These are phyloP conservation scores for Xanthoconium separans DNA, from an alignment of 1,284 basidiomycete genomes.

Conservation along the genomic window DNA sequence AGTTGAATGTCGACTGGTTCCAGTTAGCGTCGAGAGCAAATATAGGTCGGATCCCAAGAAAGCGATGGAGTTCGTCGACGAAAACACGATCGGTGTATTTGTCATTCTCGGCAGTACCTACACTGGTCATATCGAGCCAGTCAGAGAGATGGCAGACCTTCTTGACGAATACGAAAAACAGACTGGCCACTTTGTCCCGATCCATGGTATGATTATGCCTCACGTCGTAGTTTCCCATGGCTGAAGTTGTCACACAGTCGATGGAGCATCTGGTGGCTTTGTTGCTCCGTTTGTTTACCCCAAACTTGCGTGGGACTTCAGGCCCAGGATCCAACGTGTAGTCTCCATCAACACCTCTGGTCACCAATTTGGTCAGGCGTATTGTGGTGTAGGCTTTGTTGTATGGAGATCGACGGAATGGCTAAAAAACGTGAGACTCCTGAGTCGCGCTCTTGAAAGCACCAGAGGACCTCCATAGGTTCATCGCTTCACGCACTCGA, in stretches of 20 bases:
- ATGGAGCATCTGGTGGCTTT: conserved; percentile 81
- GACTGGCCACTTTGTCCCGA: conserved; percentile 79
- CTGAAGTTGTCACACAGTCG: conserved; percentile 44
- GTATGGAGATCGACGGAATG: conserved; percentile 75
- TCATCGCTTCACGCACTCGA: conserved; percentile 54
- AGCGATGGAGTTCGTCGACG: conserved; percentile 86
- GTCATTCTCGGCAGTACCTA: conserved; percentile 87
- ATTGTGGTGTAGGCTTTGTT: conserved; percentile 89
- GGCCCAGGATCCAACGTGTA: conserved; percentile 80
- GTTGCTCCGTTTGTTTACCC: conserved; percentile 84
- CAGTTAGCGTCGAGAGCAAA: conserved; percentile 70
- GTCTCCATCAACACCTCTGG: conserved; percentile 88
- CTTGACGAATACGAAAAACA: conserved; percentile 85
- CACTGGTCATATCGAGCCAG: conserved; percentile 92
- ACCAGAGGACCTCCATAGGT: too few relatives aligned
- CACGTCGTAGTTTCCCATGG: conserved; percentile 13
- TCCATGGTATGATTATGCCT: conserved; percentile 63
- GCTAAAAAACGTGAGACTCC: too few relatives aligned
- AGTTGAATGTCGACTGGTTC: conserved; percentile 82
- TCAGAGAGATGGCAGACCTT: conserved; percentile 82
- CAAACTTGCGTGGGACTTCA: conserved; percentile 85
- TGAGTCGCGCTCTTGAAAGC: too few relatives aligned
- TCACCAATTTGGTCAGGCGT: conserved; percentile 87
- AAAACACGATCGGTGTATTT: conserved; percentile 87
- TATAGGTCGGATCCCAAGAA: conserved; percentile 85